A percentile compares a stretch with the other conserved stretches of the same genome.
Conservation (phyloP, 2,329 filamentous ascomycete genomes). For the Coniosporium tulheliwenetii region DNA sequence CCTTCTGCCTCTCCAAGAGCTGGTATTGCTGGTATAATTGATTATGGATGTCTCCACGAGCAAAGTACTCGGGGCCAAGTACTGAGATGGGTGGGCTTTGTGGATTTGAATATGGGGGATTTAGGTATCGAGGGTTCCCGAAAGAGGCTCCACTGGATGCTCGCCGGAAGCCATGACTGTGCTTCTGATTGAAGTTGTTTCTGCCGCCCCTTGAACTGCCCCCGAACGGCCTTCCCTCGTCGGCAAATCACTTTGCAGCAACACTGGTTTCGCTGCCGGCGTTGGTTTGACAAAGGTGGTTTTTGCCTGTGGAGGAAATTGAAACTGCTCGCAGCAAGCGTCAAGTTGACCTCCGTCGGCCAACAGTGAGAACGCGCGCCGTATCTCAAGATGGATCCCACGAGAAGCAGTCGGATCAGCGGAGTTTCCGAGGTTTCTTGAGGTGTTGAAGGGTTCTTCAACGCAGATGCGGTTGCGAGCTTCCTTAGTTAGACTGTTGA, state of each 20-base stretch:
- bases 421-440: conserved; percentile 85
- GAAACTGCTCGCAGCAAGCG: conserved; percentile 75
- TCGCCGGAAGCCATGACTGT: conserved; percentile 31
- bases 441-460: conserved; percentile 88
- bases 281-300: conserved; percentile 39
- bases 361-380: conserved; percentile 73
- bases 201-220: conserved; percentile 29
- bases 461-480: conserved; percentile 67
- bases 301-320: conserved; percentile 71
- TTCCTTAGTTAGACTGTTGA: conserved; percentile 33
- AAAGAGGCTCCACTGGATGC: conserved; percentile 41
- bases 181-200: conserved; percentile 31
- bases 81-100: conserved; percentile 26
- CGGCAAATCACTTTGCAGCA: conserved; percentile 31
- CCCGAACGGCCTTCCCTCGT: conserved; percentile 31
- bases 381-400: conserved; percentile 77
- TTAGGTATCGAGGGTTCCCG: conserved; percentile 20
- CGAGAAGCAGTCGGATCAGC: conserved; percentile 90
- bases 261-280: conserved; percentile 38
- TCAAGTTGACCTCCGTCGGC: conserved; percentile 58
- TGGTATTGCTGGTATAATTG: conserved; percentile 34
- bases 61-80: conserved; percentile 26
- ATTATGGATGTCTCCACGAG: conserved; percentile 28
- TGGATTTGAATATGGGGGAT: conserved; percentile 7
- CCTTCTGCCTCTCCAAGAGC: conserved; percentile 26